phyloP scores from a whole-genome alignment of 2,329 filamentous ascomycete species.

The Pseudophaeomoniella oleicola region DNA sequence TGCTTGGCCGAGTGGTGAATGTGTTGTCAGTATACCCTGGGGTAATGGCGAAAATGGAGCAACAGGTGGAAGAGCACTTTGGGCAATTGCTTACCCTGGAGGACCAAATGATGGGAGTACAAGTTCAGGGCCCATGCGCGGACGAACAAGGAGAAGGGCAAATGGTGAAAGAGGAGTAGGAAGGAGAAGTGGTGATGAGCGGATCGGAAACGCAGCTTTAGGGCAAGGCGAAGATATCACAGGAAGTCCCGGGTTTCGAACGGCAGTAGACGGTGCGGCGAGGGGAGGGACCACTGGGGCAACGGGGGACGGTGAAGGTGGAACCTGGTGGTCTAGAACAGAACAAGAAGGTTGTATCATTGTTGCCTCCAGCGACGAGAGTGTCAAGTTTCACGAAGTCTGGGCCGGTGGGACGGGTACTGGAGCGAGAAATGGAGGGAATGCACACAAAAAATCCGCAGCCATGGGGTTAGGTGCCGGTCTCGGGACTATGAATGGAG shows the following conservation, averaged over 20 bases:
- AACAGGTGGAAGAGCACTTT: conserved; percentile 45
- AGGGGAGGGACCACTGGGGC: conserved; percentile 12
- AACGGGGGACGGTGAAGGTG: conserved; percentile 33
- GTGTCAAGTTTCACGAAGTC: conserved; percentile 88
- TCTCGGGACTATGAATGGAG: conserved; percentile 27
- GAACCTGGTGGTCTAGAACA: conserved; percentile 40
- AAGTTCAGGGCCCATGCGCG: not conserved
- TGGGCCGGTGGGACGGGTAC: conserved; percentile 49
- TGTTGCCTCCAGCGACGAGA: conserved; percentile 81
- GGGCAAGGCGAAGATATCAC: not conserved
- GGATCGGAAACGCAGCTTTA: not conserved
- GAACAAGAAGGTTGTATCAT: conserved; percentile 70
- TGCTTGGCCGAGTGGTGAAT: conserved; percentile 80
- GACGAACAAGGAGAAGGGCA: not conserved
- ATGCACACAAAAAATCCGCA: conserved; percentile 17
- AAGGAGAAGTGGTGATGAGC: not conserved
- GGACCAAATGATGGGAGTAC: conserved; percentile 29
- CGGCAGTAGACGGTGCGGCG: not conserved
- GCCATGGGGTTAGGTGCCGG: conserved; percentile 2
- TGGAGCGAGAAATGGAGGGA: conserved; percentile 27
- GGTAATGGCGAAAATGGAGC: conserved; percentile 22
- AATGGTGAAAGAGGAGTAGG: conserved; percentile 4
- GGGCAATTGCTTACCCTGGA: conserved; percentile 72
- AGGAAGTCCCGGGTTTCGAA: not conserved
- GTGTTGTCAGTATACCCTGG: conserved; percentile 77